These are phyloP conservation scores for Suhomyces prunicola DNA, from an alignment of 805 yeast genomes.

Conservation along the genomic window DNA sequence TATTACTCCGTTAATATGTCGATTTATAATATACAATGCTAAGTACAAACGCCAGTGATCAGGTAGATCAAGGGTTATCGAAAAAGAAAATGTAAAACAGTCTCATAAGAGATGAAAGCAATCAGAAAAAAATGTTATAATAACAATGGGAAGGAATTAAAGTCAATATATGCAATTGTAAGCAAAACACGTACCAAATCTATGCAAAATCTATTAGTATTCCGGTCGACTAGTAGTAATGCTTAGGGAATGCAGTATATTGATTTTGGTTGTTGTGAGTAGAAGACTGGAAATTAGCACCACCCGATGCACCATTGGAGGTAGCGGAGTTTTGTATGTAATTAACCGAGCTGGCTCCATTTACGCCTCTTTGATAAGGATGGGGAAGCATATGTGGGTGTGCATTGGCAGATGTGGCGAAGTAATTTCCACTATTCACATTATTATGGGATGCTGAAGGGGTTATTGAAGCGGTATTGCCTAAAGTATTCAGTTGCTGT, in stretches of 20 bases:
- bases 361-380: constrained; percentile 7
- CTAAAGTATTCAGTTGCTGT: constrained; percentile 3
- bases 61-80: background rate
- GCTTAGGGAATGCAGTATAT: constrained; percentile 9
- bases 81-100: background rate
- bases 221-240: constrained; percentile 6
- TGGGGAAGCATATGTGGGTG: constrained; percentile 10
- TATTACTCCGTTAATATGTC: background rate
- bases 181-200: background rate
- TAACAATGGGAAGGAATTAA: background rate
- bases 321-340: background rate
- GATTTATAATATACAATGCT: background rate
- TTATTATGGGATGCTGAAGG: constrained; percentile 1
- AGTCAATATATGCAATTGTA: background rate
- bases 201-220: background rate
- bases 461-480: background rate
- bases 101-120: constrained; percentile 11
- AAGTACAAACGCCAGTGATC: background rate
- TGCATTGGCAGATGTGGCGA: constrained; percentile 1
- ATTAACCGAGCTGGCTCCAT: background rate
- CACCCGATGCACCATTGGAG: background rate
- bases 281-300: background rate
- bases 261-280: background rate
- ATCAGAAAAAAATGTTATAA: background rate
- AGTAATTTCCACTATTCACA: constrained; percentile 1